phyloP scores from a whole-genome alignment of 768 basidiomycete species.

The Macrolepiota fuliginosa region DNA sequence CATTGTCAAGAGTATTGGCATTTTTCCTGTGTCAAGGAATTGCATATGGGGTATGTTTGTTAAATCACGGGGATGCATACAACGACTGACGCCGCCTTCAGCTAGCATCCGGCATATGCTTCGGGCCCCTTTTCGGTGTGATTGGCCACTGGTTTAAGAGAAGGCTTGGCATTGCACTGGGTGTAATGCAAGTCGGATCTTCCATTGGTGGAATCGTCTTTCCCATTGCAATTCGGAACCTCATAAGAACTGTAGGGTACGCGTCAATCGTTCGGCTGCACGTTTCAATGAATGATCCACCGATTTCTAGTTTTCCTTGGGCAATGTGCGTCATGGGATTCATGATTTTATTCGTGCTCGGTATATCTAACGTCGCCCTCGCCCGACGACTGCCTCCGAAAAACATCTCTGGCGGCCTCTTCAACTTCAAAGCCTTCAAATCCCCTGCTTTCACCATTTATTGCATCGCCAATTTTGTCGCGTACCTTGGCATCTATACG shows the following conservation, averaged over 20 bases:
- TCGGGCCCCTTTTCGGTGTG: conserved; percentile 47
- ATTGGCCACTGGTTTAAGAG: conserved; percentile 66
- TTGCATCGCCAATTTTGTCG: conserved; percentile 40
- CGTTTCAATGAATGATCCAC: not conserved
- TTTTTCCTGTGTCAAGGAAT: conserved; percentile 64
- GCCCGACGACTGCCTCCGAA: conserved; percentile 52
- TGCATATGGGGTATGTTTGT: conserved; percentile 46
- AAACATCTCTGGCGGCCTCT: conserved; percentile 48
- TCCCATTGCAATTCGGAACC: conserved; percentile 53
- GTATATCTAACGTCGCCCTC: conserved; percentile 43
- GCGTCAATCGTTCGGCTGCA: conserved; percentile 14
- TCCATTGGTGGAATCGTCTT: conserved; percentile 62
- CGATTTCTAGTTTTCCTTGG: conserved; percentile 57
- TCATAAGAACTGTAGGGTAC: conserved; percentile 55
- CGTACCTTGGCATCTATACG: conserved; percentile 64
- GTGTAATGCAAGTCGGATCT: conserved; percentile 52
- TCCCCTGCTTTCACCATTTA: conserved; percentile 49
- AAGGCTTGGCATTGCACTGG: conserved; percentile 50
- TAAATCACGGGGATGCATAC: not conserved
- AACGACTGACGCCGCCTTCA: not conserved
- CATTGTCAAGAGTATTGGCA: conserved; percentile 67
- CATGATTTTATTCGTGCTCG: conserved; percentile 46
- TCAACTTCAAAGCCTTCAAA: conserved; percentile 47
- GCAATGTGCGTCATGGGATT: conserved; percentile 66
- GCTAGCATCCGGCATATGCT: conserved; percentile 30